phyloP scores from a whole-genome alignment of 768 basidiomycete genomes.

The Dioszegia hungarica region DNA sequence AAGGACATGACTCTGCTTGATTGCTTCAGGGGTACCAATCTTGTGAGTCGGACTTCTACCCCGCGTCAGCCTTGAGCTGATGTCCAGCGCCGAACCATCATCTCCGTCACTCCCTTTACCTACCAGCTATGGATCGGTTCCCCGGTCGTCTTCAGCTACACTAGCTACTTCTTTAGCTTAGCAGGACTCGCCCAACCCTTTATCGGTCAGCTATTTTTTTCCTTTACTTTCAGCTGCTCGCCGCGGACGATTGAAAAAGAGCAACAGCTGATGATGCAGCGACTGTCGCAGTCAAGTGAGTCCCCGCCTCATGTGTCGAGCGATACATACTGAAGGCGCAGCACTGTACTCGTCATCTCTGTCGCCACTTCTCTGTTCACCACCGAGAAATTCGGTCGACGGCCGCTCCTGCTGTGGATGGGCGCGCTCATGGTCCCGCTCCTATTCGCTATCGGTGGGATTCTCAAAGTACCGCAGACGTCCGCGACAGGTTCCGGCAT shows the following conservation, averaged over 20 bases:
- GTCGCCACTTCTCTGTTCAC: neutral
- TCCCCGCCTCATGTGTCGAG: neutral
- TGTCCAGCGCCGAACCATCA: neutral
- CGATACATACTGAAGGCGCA: neutral
- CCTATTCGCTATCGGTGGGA: neutral
- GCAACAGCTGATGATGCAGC: too few species aligned
- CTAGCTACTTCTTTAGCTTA: slow-evolving; percentile 19
- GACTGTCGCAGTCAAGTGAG: slow-evolving; percentile 6
- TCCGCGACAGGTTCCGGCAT: neutral
- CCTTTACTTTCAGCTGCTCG: too few species aligned
- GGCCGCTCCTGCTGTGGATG: neutral
- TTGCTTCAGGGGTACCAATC: slow-evolving; percentile 14
- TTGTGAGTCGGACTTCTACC: too few species aligned
- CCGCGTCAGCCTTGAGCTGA: neutral
- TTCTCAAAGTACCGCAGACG: neutral
- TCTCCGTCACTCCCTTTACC: neutral
- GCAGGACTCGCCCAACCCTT: slow-evolving; percentile 21
- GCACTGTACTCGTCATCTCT: neutral
- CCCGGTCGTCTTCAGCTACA: slow-evolving; percentile 7
- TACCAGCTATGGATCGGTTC: neutral
- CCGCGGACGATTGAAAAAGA: too few species aligned
- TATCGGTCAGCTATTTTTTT: too few species aligned
- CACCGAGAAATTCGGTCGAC: slow-evolving; percentile 6
- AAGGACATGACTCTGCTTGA: slow-evolving; percentile 3
- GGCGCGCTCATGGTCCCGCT: neutral